Conservation (phyloP, 2,329 filamentous ascomycete genomes). For the Botrytis hyacinthi region DNA sequence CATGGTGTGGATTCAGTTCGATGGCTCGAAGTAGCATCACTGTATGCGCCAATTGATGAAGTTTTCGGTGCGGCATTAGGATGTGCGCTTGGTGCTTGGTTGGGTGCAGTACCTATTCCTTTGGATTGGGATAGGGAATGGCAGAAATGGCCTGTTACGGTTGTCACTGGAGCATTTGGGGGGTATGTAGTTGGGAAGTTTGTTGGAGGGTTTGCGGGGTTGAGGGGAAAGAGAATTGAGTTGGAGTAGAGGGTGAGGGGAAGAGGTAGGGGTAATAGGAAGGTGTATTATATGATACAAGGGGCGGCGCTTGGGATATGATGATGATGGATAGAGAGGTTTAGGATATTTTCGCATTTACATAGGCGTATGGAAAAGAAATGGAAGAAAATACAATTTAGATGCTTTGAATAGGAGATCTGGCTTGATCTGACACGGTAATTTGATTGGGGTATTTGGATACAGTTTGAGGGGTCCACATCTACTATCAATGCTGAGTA, state of each 20-base stretch:
- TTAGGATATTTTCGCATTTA: neutral
- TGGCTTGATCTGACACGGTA: neutral
- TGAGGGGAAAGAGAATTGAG: slow-evolving; percentile 38
- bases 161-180: slow-evolving; percentile 76
- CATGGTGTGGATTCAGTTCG: slow-evolving; percentile 72
- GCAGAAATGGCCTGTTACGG: slow-evolving; percentile 96
- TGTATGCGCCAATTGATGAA: slow-evolving; percentile 73
- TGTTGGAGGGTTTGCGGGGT: slow-evolving; percentile 45
- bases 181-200: slow-evolving; percentile 73
- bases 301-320: neutral
- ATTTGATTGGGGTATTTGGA: neutral
- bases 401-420: neutral
- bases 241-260: slow-evolving; percentile 31
- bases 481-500: neutral
- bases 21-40: slow-evolving; percentile 69
- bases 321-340: neutral
- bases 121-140: slow-evolving; percentile 98
- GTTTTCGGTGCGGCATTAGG: slow-evolving; percentile 82
- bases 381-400: neutral
- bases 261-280: neutral
- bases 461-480: no score
- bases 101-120: slow-evolving; percentile 92
- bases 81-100: slow-evolving; percentile 77
- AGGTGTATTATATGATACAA: neutral
- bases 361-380: slow-evolving; percentile 9